Percentiles rank a stretch among this genome's conserved stretches.
phyloP scores from a whole-genome alignment of 1,284 basidiomycete species.

The Cystobasidium pallidum region DNA sequence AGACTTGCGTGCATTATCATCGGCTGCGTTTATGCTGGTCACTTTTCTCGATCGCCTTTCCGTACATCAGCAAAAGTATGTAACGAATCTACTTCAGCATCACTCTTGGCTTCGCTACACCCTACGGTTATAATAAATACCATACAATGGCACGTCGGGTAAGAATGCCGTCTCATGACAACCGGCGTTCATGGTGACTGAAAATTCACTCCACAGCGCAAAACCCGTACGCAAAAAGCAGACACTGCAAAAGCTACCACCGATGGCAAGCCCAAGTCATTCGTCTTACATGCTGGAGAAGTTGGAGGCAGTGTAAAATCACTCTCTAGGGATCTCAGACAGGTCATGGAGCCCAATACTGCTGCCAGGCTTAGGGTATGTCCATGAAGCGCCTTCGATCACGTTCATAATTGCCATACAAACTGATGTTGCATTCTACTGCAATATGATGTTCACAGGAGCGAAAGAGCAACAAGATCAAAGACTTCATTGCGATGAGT shows the following conservation, averaged over 20 bases:
- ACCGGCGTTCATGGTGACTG: background rate
- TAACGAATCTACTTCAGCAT: background rate
- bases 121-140: background rate
- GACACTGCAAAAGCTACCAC: conserved; percentile 25
- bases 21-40: background rate
- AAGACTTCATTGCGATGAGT: conserved; percentile 91
- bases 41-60: conserved; percentile 11
- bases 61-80: background rate
- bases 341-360: conserved; percentile 98
- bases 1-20: conserved; percentile 7
- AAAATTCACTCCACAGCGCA: conserved; percentile 29
- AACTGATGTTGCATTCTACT: background rate
- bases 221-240: conserved; percentile 44
- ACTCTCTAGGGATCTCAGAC: conserved; percentile 87
- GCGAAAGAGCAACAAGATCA: conserved; percentile 85
- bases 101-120: background rate
- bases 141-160: conserved; percentile 33
- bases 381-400: conserved; percentile 46
- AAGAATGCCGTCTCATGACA: background rate
- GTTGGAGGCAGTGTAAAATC: conserved; percentile 85
- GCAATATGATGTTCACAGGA: conserved; percentile 65
- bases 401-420: background rate
- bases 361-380: conserved; percentile 81
- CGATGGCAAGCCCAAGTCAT: conserved; percentile 60
- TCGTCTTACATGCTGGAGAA: conserved; percentile 90